Base-by-base conservation (phyloP, 441 rosid species). In the Bruguiera hainesii region DNA sequence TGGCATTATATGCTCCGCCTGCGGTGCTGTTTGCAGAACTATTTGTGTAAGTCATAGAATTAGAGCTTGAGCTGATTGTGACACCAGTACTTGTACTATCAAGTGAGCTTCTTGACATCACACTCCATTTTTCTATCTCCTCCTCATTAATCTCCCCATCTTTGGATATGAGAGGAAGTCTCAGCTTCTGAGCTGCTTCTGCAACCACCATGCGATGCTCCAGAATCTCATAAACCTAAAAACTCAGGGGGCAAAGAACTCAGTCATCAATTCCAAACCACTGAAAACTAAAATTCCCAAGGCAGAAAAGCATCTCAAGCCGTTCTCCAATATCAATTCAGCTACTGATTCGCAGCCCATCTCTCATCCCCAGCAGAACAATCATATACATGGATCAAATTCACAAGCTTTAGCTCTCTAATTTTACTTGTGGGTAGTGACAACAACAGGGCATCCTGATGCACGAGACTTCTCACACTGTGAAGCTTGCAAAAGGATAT, bases 181-280 rank as follows among this genome's bases (percentile, higher is more conserved):
- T 88, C 72, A 91, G 76, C 65, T 88, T 94, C 79, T 91, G 97
- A 70, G 99, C 96, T n/a, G 98, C 98, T 84, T 94, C 99, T 26
- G 99, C 96, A 63, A 94, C 94, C 72, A 86, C 89, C 74, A 91
- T 68, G 23, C 93, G 87, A 70, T 91, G 97, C 84, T 94, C 97
- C 65, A 94, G 80, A 65, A 79, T 84, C 81, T 91, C 97, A 68
- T 88, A 88, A 69, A 88, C 96, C 98, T 94, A 79, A 25, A 64
- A 71, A 60, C 50, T 49, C 18, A 10, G 58, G 55, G 23, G 49
- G 16, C 63, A 7, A 57, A 26, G 58, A 60, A 68, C 16, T 28
- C 37, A 61, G 58, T 60, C 23, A 15, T 20, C 5, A 55, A 11
- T 8, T 26, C 58, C 1, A 55, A 21, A 9, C 10, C 10, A 74